Evolutionary conservation across 805 yeast genomes (phyloP).

Genomic region (Candida anglica): DNA sequence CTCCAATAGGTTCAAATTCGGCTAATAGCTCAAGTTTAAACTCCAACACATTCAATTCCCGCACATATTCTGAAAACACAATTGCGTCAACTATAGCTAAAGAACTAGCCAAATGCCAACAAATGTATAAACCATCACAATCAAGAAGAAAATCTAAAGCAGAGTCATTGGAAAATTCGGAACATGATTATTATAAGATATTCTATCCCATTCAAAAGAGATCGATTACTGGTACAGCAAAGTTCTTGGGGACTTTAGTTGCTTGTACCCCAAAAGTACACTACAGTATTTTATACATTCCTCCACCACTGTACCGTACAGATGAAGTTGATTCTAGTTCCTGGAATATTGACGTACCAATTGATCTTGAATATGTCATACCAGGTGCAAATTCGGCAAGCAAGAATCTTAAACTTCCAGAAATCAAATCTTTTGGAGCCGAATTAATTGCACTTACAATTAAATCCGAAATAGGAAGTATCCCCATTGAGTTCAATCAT

Average conservation of each 20-base stretch:
- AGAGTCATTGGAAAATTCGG: neutral
- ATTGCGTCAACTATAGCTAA: neutral
- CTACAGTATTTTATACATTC: conserved; percentile 6
- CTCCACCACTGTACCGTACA: conserved; percentile 3
- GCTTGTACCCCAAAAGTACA: neutral
- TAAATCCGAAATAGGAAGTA: conserved; percentile 11
- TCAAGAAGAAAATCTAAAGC: neutral
- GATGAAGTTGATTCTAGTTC: neutral
- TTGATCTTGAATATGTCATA: conserved; percentile 2
- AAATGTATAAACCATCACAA: conserved; percentile 12
- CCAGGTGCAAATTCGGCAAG: neutral
- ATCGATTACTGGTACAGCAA: conserved; percentile 10
- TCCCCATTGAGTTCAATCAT: conserved; percentile 17
- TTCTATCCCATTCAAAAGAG: conserved; percentile 10
- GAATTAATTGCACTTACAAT: conserved; percentile 20
- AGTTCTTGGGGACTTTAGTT: conserved; percentile 8
- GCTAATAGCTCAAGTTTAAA: neutral
- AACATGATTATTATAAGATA: conserved; percentile 8
- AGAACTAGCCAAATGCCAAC: conserved; percentile 16
- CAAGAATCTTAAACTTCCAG: conserved; percentile 11
- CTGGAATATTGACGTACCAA: conserved; percentile 6
- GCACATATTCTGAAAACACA: neutral
- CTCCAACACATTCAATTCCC: neutral
- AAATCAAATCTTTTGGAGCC: conserved; percentile 11
- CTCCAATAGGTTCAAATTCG: neutral